Evolutionary conservation across 495 filamentous ascomycete genomes (phyloP).

Genomic region (Podospora didyma): DNA sequence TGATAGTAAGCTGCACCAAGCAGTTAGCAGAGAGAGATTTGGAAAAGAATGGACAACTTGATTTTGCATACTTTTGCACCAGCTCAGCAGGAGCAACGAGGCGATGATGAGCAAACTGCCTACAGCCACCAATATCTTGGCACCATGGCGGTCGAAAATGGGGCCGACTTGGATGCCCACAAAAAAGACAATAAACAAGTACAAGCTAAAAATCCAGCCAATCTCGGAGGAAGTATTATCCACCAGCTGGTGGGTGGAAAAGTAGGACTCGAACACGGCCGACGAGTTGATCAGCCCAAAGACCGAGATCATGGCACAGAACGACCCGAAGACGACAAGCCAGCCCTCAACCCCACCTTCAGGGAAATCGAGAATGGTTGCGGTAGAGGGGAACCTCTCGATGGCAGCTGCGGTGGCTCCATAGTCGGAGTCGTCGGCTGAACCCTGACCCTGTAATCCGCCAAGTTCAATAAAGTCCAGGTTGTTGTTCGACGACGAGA

Average conservation of each 20-base stretch:
- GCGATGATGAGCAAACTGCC: slow-evolving; percentile 49
- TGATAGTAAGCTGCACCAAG: slow-evolving; percentile 56
- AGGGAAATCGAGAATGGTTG: slow-evolving; percentile 42
- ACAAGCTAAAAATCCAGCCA: slow-evolving; percentile 62
- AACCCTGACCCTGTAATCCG: neutral
- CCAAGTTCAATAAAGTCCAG: slow-evolving; percentile 3
- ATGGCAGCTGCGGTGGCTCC: neutral
- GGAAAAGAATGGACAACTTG: neutral
- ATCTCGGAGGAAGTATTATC: slow-evolving; percentile 52
- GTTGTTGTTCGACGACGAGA: neutral
- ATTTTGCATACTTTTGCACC: slow-evolving; percentile 31
- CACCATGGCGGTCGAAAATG: slow-evolving; percentile 61
- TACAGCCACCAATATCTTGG: slow-evolving; percentile 47
- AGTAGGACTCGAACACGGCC: slow-evolving; percentile 61
- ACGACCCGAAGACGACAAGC: slow-evolving; percentile 59
- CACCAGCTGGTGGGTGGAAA: slow-evolving; percentile 54
- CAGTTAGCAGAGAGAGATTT: slow-evolving; percentile 1
- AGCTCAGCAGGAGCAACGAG: slow-evolving; percentile 53
- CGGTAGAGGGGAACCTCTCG: slow-evolving; percentile 6
- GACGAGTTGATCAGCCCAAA: slow-evolving; percentile 63
- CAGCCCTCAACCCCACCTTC: slow-evolving; percentile 59
- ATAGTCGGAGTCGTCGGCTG: slow-evolving; percentile 1
- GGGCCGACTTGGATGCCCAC: slow-evolving; percentile 63
- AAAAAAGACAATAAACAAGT: slow-evolving; percentile 61
- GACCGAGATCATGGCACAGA: slow-evolving; percentile 57